Base-by-base conservation (phyloP, 1,284 basidiomycete genomes). In the Hemileia vastatrix region DNA sequence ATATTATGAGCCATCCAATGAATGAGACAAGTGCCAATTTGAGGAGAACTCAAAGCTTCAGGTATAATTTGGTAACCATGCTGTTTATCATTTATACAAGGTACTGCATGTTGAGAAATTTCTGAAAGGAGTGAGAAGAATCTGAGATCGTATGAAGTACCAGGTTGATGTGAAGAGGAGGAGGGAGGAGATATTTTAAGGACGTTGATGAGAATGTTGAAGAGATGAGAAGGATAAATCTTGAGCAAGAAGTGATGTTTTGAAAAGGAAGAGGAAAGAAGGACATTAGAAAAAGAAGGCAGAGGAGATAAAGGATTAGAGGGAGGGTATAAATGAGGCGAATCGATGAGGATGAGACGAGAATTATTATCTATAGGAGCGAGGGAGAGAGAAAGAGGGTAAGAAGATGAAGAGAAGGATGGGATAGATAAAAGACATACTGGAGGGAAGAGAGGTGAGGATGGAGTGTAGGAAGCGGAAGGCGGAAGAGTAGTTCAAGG, bases 151-250 rank as follows among this genome's bases (percentile, higher is more conserved):
- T 63, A 63, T 27, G 48, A 33, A 1, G 60, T 63, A 6, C 60
- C 60, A 4, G 9, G 32, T 18, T 51, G 19, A 5, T 23, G 6
- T 19, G 8, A 3, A 4, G 52, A 54, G 6, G 11, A 19, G 2
- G 27, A 6, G 8, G 60, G 60, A 1, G 48, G n/a, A 2, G 60
- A 11, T 4, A 63, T 31, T 2, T 48, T 36, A 15, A 56, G 52
- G 8, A 27, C 31, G 48, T 63, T 55, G 32, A 63, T 56, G 3
- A 63, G 21, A 50, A 51, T 53, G 36, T 63, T 33, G 3, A 55
- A 47, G 11, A 63, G 40, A 18, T 31, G 19, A n/a, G 60, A 56
- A 2, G 60, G 60, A 49, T 63, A 53, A 40, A 63, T 43, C 18
- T 36, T 63, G 3, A n/a, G n/a, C n/a, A n/a, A n/a, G n/a, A n/a